Base-by-base conservation (phyloP, 495 filamentous ascomycete species). In the Trichoderma virens region DNA sequence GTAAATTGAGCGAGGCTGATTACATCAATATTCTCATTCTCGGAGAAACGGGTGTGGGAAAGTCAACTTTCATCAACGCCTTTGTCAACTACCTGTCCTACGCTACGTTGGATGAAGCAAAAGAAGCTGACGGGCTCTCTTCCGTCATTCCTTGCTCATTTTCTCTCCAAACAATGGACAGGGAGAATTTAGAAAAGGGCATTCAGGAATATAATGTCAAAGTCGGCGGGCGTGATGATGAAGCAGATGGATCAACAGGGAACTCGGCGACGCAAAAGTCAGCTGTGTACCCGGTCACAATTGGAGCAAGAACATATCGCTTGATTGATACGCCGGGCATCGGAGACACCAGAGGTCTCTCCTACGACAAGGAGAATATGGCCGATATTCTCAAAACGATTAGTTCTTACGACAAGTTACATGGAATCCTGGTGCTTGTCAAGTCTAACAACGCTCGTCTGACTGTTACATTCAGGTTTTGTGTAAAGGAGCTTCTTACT, bases 261-360 rank as follows among this genome's bases (percentile, higher is more conserved):
- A 56, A 73, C 5, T 78, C 78, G 0, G 78, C 78, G 1, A 80
- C 76, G 0, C 77, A 79, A 51, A 56, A 67, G 32, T 76, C 78
- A 0, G 64, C 62, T 0, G 76, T 77, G 14, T 74, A 79, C 59
- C 41, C 71, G 0, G 35, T 79, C 27, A 61, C 41, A 0, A 65
- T 77, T 9, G 70, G 68, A 0, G 35, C 54, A 18, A 61, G 60
- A 0, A 70, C 65, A 3, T 65, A 79, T 32, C 74, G 78, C 1
- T 67, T 80, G 25, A 78, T 80, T 47, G 78, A 81, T 56, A 81
- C 79, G 0, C 78, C 79, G 0, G 79, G 79, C 0, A 76, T 79
- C 23, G 77, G 78, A 4, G 78, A 82, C 59, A 79, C 74, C 0
- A 67, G 75, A 9, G 79, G 78, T 0, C 6, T 74, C 0, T 60